Percentiles rank a stretch among this genome's conserved stretches.
Conservation (phyloP, 2,329 filamentous ascomycete genomes). For the Fusarium sp. region DNA sequence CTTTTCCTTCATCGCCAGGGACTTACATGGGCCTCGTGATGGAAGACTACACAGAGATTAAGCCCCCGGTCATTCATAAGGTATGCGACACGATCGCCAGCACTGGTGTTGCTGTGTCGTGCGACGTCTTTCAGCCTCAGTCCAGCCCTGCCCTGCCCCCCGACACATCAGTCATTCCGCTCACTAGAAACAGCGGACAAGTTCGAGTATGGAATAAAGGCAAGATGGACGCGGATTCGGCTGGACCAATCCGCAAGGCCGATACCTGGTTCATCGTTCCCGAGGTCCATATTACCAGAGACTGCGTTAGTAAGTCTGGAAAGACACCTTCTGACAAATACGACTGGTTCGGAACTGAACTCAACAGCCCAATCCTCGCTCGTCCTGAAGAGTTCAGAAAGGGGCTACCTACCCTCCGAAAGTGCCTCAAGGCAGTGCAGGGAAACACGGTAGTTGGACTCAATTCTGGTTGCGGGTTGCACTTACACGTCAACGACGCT, state of each 20-base stretch:
- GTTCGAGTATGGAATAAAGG: conserved; percentile 39
- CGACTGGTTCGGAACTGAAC: conserved; percentile 43
- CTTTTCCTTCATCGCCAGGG: conserved; percentile 18
- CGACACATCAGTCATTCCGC: conserved; percentile 19
- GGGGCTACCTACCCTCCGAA: conserved; percentile 37
- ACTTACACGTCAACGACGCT: conserved; percentile 43
- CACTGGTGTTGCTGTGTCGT: conserved; percentile 37
- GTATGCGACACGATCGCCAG: conserved; percentile 39
- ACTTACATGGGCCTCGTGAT: conserved; percentile 24
- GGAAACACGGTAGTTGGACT: conserved; percentile 38
- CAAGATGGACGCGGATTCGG: neutral
- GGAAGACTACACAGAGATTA: conserved; percentile 18
- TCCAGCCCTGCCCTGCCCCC: conserved; percentile 12
- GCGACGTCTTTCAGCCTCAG: conserved; percentile 12
- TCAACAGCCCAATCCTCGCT: conserved; percentile 44
- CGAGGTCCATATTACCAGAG: conserved; percentile 39
- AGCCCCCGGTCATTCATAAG: conserved; percentile 28
- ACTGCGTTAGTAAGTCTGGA: conserved; percentile 24
- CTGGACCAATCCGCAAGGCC: conserved; percentile 1
- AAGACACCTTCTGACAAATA: conserved; percentile 35
- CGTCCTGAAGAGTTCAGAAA: conserved; percentile 30
- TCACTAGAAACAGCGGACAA: conserved; percentile 16
- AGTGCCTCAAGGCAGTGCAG: conserved; percentile 31
- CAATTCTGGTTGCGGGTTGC: conserved; percentile 44
- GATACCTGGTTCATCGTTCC: conserved; percentile 40